Evolutionary conservation across 1,284 basidiomycete species (phyloP), one percentile per base, ranked within the genome.

Genomic region (Spongispora temasekensis): DNA sequence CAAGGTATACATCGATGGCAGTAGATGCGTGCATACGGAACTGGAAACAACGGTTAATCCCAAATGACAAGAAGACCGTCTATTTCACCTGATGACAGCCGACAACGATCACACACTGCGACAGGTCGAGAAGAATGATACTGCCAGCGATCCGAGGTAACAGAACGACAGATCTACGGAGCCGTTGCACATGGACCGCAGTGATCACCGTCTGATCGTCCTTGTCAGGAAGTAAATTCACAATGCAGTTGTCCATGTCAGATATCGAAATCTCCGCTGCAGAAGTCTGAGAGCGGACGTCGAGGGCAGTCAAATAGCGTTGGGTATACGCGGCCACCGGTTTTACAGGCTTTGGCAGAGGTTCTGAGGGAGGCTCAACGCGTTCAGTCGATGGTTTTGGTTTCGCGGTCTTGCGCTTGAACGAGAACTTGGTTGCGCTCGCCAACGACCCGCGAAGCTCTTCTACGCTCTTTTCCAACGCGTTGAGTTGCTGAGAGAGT

Each of bases 11-110:
- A 50, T 85, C 83, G 0, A 86, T 81, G 10, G 78, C 63, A 1
- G 71, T 78, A 0, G 90, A 91, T 8, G 80, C 79, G 68, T 94
- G 93, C 83, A 94, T 91, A 23, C 92, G 86, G 69, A 93, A 92
- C 92, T 94, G 53, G 21, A 65, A 13, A 25, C 28, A 58, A 56
- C 40, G 53, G 42, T 65, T 15, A 46, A 35, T 58, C n/a, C 0
- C 19, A 40, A 23, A 7, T 5, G 9, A 15, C 15, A n/a, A n/a
- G 27, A 44, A 52, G 55, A 44, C 51, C 12, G 50, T 25, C 53
- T 13, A 46, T n/a, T 76, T 46, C 66, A 91, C 91, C 82, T 94
- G 92, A 72, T 92, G 91, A 66, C 88, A 90, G 4, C 84, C 86
- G 5, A 90, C 76, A 19, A 84, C 82, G n/a, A 94, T 73, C 8